phyloP scores from a whole-genome alignment of 2,329 filamentous ascomycete genomes.

The Epichloe scottii region DNA sequence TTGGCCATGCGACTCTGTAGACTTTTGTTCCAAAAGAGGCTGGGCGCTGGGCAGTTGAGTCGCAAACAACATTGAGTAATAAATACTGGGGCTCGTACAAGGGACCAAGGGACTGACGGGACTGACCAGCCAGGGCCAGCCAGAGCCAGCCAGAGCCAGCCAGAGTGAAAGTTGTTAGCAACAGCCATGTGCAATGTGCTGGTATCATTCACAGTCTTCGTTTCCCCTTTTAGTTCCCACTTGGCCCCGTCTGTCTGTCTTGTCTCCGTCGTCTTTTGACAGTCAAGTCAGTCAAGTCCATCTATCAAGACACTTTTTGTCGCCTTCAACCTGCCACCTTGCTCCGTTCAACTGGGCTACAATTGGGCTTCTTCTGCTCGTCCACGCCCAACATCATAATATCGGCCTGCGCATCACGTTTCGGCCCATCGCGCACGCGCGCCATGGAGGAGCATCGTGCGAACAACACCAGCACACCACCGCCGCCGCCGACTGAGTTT shows the following conservation, averaged over 20 bases:
- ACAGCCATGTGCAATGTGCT: not conserved
- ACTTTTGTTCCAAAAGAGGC: too few relatives aligned
- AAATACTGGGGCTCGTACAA: not conserved
- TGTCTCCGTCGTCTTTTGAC: not conserved
- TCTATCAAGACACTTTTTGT: not conserved
- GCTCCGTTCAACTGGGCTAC: not conserved
- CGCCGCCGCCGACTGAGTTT: not conserved
- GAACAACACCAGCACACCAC: slow-evolving; percentile 1
- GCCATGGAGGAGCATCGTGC: slow-evolving; percentile 6
- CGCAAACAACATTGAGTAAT: too few relatives aligned
- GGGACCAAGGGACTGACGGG: too few relatives aligned
- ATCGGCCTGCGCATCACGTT: not conserved
- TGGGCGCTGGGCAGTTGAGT: too few relatives aligned
- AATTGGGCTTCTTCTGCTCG: not conserved
- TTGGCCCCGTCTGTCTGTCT: not conserved
- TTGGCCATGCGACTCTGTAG: too few relatives aligned
- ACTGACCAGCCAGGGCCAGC: not conserved
- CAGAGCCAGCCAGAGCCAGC: not conserved
- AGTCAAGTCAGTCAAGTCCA: not conserved
- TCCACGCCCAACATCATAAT: not conserved
- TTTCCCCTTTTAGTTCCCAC: not conserved
- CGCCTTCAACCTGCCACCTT: not conserved
- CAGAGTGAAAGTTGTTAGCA: not conserved
- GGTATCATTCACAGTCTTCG: not conserved
- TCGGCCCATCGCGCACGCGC: not conserved